Percentiles rank a stretch among this genome's conserved stretches.
Conservation (phyloP, 305 asterid species). For the Andrographis paniculata region DNA sequence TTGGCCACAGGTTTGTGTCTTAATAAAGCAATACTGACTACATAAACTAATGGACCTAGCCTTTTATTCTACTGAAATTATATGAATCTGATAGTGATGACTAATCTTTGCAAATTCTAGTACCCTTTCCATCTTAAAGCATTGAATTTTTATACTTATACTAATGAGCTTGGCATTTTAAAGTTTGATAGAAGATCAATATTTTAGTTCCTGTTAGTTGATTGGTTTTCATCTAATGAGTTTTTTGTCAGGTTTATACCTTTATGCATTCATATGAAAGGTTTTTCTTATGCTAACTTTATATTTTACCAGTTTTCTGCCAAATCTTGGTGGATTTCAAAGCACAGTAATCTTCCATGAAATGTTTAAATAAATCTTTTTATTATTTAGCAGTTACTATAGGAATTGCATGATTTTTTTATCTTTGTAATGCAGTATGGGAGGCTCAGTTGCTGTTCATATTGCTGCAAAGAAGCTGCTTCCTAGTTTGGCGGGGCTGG, state of each 20-base stretch:
- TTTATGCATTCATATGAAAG: background rate
- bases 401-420: slow-evolving; percentile 10
- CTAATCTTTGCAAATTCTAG: background rate
- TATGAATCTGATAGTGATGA: background rate
- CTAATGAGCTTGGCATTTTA: background rate
- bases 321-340: slow-evolving; percentile 10
- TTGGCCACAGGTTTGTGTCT: slow-evolving; percentile 82
- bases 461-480: slow-evolving; percentile 77
- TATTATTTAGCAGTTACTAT: slow-evolving; percentile 3
- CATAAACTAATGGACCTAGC: slow-evolving; percentile 7
- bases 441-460: slow-evolving; percentile 90
- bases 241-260: slow-evolving; percentile 1
- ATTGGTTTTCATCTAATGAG: slow-evolving; percentile 7
- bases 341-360: background rate
- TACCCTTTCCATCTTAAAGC: background rate
- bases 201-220: slow-evolving; percentile 4
- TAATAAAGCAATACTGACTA: slow-evolving; percentile 6
- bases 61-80: background rate
- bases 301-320: slow-evolving; percentile 3
- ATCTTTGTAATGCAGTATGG: slow-evolving; percentile 53
- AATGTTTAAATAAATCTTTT: slow-evolving; percentile 3
- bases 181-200: slow-evolving; percentile 8
- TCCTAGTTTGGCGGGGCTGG: slow-evolving; percentile 71
- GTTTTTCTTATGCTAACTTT: background rate
- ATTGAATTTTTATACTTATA: background rate